Conservation (phyloP, 371 early-diverging fungal genomes). For the Sporodiniella umbellata region DNA sequence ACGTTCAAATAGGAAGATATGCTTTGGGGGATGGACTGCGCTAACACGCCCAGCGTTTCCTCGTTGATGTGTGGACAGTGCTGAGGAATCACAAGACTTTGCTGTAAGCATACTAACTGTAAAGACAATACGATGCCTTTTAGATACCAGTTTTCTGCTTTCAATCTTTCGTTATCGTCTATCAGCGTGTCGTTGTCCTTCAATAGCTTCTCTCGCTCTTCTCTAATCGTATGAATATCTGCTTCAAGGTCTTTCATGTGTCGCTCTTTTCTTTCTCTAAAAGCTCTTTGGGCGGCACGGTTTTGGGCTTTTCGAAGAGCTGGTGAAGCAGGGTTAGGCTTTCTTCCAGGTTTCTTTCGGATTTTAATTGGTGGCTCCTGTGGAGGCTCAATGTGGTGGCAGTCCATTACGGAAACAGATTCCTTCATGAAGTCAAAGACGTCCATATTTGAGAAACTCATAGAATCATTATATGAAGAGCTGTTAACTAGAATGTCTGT, state of each 20-base stretch:
- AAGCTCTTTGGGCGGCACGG: conserved; percentile 76
- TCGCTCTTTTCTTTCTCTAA: conserved; percentile 74
- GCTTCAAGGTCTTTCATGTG: conserved; percentile 64
- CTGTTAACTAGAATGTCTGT: conserved; percentile 11
- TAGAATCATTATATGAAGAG: conserved; percentile 20
- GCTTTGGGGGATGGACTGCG: conserved; percentile 30
- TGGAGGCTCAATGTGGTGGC: not conserved
- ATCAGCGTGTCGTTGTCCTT: conserved; percentile 52
- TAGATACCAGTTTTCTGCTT: conserved; percentile 58
- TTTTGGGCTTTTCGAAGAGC: conserved; percentile 76
- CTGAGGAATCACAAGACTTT: conserved; percentile 34
- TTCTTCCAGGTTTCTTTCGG: conserved; percentile 77
- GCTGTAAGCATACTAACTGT: conserved; percentile 41
- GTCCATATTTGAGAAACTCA: conserved; percentile 19
- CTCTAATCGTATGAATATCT: conserved; percentile 55
- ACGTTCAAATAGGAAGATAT: conserved; percentile 34
- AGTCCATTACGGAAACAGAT: not conserved
- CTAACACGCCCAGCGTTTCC: conserved; percentile 23
- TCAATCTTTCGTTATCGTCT: conserved; percentile 45
- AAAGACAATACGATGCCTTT: conserved; percentile 51
- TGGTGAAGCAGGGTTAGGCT: conserved; percentile 68
- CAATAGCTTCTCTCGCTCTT: conserved; percentile 39
- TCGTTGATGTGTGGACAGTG: conserved; percentile 36
- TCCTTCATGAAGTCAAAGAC: conserved; percentile 9
- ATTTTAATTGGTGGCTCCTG: conserved; percentile 19